Base-by-base conservation (phyloP, 2,329 filamentous ascomycete genomes). In the Epichloe uncinata region DNA sequence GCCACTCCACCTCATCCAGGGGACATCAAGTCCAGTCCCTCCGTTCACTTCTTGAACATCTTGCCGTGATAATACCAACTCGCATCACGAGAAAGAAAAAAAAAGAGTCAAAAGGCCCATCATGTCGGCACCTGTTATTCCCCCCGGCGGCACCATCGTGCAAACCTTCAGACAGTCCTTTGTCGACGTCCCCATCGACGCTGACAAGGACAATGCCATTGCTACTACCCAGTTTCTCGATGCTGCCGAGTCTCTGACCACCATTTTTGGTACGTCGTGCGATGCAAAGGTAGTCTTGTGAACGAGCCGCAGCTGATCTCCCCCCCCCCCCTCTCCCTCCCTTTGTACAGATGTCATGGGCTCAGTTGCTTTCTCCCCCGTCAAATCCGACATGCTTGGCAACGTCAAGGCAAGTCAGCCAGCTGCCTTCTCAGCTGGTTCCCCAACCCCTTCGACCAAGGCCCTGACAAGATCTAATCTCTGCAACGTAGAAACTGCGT, bases 301-400 rank as follows among this genome's bases (percentile, higher is more conserved):
- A n/a, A 13, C 16, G 3, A 18, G 11, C 1, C 16, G 33, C 20
- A 15, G 20, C 47, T 48, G 16, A 48, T n/a, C n/a, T n/a, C 6
- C 6, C n/a, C 4, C 8, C 1, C 2, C 2, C 8, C n/a, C 4
- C 6, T n/a, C n/a, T n/a, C n/a, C n/a, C n/a, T n/a, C n/a, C n/a
- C 36, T 42, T 22, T 30, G n/a, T 1, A 9, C 33, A 84, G 81
- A 84, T 65, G 69, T 76, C 50, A 73, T 85, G 48, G 81, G 81
- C 54, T 76, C 78, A 42, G 79, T 85, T 35, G 89, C 90, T 56
- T 97, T 98, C 71, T 81, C 76, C 49, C 49, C 87, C 26, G 91
- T 97, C 65, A 96, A 95, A 78, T 85, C 71, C 58, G 93, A 98
- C 69, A 86, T 98, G 73, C 68, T 80, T 45, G 87, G 87, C 66